phyloP scores from a whole-genome alignment of 345 rosid genomes.

The Alliaria petiolata region DNA sequence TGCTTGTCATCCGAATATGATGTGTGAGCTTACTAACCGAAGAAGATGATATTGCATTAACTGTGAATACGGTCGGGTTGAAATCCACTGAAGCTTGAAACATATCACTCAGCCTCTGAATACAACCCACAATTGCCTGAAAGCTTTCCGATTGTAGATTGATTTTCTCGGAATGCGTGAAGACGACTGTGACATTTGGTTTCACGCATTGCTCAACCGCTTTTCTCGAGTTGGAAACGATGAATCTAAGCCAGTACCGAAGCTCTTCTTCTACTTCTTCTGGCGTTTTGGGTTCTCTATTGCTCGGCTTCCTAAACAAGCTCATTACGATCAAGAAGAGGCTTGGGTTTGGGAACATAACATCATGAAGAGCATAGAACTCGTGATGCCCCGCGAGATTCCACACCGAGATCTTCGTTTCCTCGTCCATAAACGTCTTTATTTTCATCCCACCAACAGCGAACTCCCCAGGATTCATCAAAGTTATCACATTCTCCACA shows the following conservation, averaged over 20 bases:
- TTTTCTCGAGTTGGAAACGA: constrained; percentile 76
- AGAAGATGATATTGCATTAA: constrained; percentile 86
- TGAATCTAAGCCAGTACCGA: constrained; percentile 86
- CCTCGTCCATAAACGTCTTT: constrained; percentile 75
- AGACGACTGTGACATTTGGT: constrained; percentile 72
- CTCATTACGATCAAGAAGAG: constrained; percentile 75
- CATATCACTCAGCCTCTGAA: constrained; percentile 66
- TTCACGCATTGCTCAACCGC: constrained; percentile 76
- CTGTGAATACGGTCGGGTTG: constrained; percentile 77
- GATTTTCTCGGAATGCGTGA: constrained; percentile 73
- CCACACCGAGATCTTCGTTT: constrained; percentile 84
- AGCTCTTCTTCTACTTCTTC: constrained; percentile 83
- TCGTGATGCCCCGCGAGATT: constrained; percentile 91
- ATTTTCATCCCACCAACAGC: constrained; percentile 84
- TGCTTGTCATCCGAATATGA: constrained; percentile 70
- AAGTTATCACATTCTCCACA: constrained; percentile 71
- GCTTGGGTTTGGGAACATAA: constrained; percentile 90
- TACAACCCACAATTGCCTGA: constrained; percentile 49
- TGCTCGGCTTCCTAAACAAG: constrained; percentile 77
- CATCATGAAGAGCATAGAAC: constrained; percentile 79
- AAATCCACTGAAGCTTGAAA: constrained; percentile 78
- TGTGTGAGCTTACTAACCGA: constrained; percentile 73
- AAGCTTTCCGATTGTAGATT: constrained; percentile 57
- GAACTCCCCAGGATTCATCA: constrained; percentile 85
- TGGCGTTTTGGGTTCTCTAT: constrained; percentile 72